phyloP scores from a whole-genome alignment of 345 rosid species.

The Salix arbutifolia region DNA sequence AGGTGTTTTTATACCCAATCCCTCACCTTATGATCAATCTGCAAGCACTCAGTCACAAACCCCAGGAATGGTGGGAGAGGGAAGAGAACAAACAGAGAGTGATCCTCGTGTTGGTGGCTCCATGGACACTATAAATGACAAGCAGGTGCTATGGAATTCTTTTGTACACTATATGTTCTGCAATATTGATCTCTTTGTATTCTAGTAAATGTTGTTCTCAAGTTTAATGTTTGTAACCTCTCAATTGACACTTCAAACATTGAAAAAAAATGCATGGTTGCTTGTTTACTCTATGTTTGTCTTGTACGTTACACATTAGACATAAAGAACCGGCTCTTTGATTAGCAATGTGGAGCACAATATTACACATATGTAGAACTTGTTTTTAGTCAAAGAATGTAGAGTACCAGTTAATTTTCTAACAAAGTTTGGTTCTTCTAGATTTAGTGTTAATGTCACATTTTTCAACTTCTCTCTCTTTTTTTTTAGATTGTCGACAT shows the following conservation, averaged over 20 bases:
- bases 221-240: slow-evolving; percentile 3
- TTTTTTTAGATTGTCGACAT: slow-evolving; percentile 46
- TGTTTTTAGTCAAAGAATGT: not conserved
- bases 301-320: not conserved
- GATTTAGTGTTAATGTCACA: not conserved
- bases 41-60: slow-evolving; percentile 42
- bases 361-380: not conserved
- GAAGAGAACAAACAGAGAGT: slow-evolving; percentile 46
- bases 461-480: not conserved
- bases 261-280: not conserved
- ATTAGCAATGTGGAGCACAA: not conserved
- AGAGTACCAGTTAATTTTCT: not conserved
- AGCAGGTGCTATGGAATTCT: slow-evolving; percentile 51
- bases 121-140: slow-evolving; percentile 43
- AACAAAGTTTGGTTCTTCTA: not conserved
- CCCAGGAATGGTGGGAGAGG: slow-evolving; percentile 53
- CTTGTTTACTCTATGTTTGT: not conserved
- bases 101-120: slow-evolving; percentile 48
- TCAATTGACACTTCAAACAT: slow-evolving; percentile 5
- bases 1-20: slow-evolving; percentile 66
- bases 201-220: slow-evolving; percentile 1
- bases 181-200: slow-evolving; percentile 1
- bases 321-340: not conserved
- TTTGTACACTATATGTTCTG: not conserved
- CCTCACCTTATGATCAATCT: slow-evolving; percentile 61